Conservation (phyloP, 495 filamentous ascomycete species). For the Aspergillus ostianus region DNA sequence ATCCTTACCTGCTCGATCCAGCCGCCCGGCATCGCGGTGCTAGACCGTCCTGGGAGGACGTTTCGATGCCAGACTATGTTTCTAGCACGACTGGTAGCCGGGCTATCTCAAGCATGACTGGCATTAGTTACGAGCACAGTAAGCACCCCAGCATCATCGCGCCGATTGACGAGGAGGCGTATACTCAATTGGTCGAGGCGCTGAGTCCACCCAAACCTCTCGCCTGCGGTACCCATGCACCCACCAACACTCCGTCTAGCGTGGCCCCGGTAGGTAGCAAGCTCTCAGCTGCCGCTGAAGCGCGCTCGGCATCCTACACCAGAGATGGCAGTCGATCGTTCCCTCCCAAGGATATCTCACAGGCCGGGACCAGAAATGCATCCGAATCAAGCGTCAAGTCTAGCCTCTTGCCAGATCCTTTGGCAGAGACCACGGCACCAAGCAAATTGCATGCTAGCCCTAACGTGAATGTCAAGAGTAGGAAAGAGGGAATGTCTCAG, state of each 20-base stretch:
- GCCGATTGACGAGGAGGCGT: slow-evolving; percentile 36
- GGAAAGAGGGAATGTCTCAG: slow-evolving; percentile 34
- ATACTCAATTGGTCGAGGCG: slow-evolving; percentile 40
- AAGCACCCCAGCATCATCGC: slow-evolving; percentile 41
- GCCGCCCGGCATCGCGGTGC: slow-evolving; percentile 35
- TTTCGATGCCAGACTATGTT: slow-evolving; percentile 54
- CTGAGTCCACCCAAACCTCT: slow-evolving; percentile 42
- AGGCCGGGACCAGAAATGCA: slow-evolving; percentile 28
- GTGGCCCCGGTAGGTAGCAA: slow-evolving; percentile 25
- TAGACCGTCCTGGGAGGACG: slow-evolving; percentile 45
- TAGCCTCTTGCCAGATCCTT: slow-evolving; percentile 14
- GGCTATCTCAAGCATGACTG: slow-evolving; percentile 43
- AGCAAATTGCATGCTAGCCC: slow-evolving; percentile 35
- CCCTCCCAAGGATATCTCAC: slow-evolving; percentile 26
- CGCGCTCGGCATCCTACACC: slow-evolving; percentile 31
- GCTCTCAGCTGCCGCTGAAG: slow-evolving; percentile 34
- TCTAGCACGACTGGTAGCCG: slow-evolving; percentile 43
- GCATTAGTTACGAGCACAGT: slow-evolving; percentile 44
- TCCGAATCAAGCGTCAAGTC: slow-evolving; percentile 35
- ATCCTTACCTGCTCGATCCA: slow-evolving; percentile 32
- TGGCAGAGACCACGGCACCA: slow-evolving; percentile 10
- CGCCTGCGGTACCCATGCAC: slow-evolving; percentile 33
- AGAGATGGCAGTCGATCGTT: slow-evolving; percentile 22
- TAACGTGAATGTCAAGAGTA: slow-evolving; percentile 37
- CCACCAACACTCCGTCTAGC: slow-evolving; percentile 41